A percentile compares a stretch with the other conserved stretches of the same genome.
These are phyloP conservation scores for Fusarium tuaranense DNA, from an alignment of 2,329 filamentous ascomycete genomes.

Conservation along the genomic window DNA sequence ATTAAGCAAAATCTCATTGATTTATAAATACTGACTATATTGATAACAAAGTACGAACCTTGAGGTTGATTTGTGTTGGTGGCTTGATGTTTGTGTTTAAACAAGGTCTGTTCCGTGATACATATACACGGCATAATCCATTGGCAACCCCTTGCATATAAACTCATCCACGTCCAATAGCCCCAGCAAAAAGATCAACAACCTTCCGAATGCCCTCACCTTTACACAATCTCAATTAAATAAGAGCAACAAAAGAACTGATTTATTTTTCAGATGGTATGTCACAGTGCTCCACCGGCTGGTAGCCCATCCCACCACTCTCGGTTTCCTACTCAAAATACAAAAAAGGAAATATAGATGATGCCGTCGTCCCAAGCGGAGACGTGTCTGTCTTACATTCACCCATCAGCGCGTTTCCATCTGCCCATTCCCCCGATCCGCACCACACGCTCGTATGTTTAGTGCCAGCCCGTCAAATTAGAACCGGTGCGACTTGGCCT, in stretches of 20 bases:
- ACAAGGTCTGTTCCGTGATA: not conserved
- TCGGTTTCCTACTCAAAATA: conserved; percentile 29
- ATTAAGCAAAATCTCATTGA: not conserved
- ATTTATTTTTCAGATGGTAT: conserved; percentile 27
- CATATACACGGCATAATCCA: not conserved
- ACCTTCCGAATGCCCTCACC: not conserved
- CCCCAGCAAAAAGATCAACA: not conserved
- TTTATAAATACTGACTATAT: not conserved
- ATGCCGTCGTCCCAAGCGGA: conserved; percentile 30
- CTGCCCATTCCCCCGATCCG: not conserved
- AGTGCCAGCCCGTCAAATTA: conserved; percentile 46
- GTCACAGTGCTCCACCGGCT: conserved; percentile 26
- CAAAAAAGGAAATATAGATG: conserved; percentile 26
- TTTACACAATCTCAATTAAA: not conserved
- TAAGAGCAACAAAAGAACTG: conserved; percentile 23
- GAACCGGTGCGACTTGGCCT: conserved; percentile 70
- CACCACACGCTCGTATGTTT: not conserved
- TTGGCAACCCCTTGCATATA: not conserved
- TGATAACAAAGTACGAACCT: not conserved
- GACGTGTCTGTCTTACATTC: conserved; percentile 17
- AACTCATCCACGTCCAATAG: not conserved
- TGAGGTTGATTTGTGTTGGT: not conserved
- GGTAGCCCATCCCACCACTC: conserved; percentile 21
- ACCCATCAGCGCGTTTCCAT: conserved; percentile 11
- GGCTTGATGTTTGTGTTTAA: not conserved